Conservation (phyloP, 1,139 yeast species). For the Lodderomyces theae region DNA sequence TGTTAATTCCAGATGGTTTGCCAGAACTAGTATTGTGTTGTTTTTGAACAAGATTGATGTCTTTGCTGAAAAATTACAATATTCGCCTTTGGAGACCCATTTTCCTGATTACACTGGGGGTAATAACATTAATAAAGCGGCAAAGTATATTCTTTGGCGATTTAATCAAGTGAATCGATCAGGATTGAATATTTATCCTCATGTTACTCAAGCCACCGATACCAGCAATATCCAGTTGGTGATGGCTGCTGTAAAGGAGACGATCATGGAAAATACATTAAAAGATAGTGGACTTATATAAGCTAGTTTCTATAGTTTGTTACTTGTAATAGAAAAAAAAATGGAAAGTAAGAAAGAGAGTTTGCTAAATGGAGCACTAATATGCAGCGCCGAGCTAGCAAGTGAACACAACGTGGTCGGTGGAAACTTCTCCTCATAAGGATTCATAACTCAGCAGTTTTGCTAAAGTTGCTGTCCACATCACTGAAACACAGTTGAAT, state of each 20-base stretch:
- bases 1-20: constrained; percentile 92
- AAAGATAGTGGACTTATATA: constrained; percentile 80
- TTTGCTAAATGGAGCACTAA: too few relatives aligned
- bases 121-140: constrained; percentile 85
- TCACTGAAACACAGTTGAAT: too few relatives aligned
- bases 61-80: constrained; percentile 79
- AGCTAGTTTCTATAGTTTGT: constrained; percentile 5
- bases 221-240: constrained; percentile 85
- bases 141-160: constrained; percentile 88
- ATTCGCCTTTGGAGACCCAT: constrained; percentile 76
- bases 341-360: background rate
- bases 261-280: constrained; percentile 78
- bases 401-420: too few relatives aligned
- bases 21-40: constrained; percentile 78
- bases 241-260: constrained; percentile 88
- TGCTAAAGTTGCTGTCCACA: too few relatives aligned
- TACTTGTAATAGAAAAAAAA: background rate
- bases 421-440: too few relatives aligned
- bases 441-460: too few relatives aligned
- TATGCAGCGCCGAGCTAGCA: too few relatives aligned
- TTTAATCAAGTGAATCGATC: constrained; percentile 84
- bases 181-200: constrained; percentile 80
- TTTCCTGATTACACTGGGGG: constrained; percentile 94
- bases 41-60: constrained; percentile 88
- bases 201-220: constrained; percentile 93